Base-by-base conservation (phyloP, 139 green algal genomes). In the Nannochloris sp. region DNA sequence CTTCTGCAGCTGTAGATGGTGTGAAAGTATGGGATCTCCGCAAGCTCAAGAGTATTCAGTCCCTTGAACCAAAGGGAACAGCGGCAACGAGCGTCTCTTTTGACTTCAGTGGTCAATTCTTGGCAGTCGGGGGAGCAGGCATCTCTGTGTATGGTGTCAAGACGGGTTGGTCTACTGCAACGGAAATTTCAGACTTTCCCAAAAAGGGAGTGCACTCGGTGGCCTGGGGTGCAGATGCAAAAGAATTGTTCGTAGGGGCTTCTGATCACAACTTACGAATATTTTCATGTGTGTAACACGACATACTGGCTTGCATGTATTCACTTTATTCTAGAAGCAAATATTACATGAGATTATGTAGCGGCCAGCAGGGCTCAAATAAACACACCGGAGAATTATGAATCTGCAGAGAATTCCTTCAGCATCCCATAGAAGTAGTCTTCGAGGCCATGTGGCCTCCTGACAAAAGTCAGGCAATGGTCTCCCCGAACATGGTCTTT, bases 1-100 rank as follows among this genome's bases (percentile, higher is more conserved):
- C 91, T 3, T 82, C 82, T 6, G 76, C 79, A 8, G 80, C 79
- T 6, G 59, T 68, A 16, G 86, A 96, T 56, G 83, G 85, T 53
- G 80, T 97, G 23, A 96, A 95, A 82, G 65, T 99, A 33, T 99
- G 93, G 93, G 93, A 99, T 70, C 83, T 99, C 61, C 83, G 93
- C 43, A 98, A 98, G 82, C 81, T 96, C 26, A 86, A 85, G 61
- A 90, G 89, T 70, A 84, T 93, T 79, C 61, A 58, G 57, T 56
- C 28, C 20, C 67, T 94, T 66, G 65, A 66, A 0, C 83, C 84
- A 0, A 91, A 85, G 51, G 69, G 66, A 16, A 43, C 53, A 9
- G 57, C 73, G 6, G 79, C 74, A 63, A 68, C 71, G n/a, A 48
- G 59, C 2, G 78, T 87, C 2, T 51, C 26, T 5, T 91, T 91